Evolutionary conservation across 495 filamentous ascomycete species (phyloP).

Genomic region (Jackrogersella multiformis): DNA sequence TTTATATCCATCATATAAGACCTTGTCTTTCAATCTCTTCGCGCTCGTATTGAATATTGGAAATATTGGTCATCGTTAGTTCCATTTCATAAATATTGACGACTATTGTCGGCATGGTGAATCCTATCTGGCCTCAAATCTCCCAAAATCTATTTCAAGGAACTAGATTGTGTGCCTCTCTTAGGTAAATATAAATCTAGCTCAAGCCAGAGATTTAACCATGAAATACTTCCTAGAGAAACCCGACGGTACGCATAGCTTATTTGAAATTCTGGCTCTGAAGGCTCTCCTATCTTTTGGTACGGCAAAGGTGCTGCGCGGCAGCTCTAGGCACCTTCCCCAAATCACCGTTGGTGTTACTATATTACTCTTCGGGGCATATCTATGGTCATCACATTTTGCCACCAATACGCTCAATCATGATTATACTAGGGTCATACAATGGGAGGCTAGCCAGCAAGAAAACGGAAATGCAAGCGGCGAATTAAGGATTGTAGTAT

Average conservation of each 20-base stretch:
- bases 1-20: background rate
- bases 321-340: constrained; percentile 38
- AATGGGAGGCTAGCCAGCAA: constrained; percentile 33
- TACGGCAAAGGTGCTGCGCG: constrained; percentile 36
- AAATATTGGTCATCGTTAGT: too few relatives aligned
- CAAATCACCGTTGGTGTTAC: constrained; percentile 33
- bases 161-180: too few relatives aligned
- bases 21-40: too few relatives aligned
- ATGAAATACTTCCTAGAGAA: constrained; percentile 16
- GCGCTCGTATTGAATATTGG: too few relatives aligned
- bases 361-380: constrained; percentile 34
- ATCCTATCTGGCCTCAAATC: too few relatives aligned
- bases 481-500: constrained; percentile 46
- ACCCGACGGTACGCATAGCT: constrained; percentile 3
- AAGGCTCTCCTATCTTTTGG: constrained; percentile 10
- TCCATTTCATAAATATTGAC: too few relatives aligned
- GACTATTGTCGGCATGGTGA: too few relatives aligned
- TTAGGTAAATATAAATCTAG: too few relatives aligned
- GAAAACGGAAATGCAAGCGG: constrained; percentile 2
- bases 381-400: constrained; percentile 33
- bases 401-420: constrained; percentile 9
- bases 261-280: constrained; percentile 16
- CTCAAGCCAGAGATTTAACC: background rate
- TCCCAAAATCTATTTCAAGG: too few relatives aligned
- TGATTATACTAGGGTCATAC: constrained; percentile 8